Evolutionary conservation across 352 stramenopile genomes (phyloP), one percentile per base, ranked within the genome.

Genomic region (Pythium plurisporium): DNA sequence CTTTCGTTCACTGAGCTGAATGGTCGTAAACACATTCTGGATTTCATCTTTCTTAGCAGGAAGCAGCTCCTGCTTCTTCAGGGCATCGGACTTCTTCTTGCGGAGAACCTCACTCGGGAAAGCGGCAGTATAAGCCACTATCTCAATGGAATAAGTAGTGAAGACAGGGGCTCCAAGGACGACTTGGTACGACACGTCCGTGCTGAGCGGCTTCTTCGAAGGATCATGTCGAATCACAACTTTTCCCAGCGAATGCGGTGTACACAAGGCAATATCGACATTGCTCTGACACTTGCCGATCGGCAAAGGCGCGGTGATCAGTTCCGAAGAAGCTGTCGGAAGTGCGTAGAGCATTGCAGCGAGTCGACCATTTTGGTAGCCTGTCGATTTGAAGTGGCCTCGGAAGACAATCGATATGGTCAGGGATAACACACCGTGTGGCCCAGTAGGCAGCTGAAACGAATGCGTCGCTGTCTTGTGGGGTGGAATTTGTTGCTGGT

Each of bases 331-430:
- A 3, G 49, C 25, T 7, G 77, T 64, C 1, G 75, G 78, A 4
- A 87, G 33, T 27, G 83, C 74, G 51, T 94, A 91, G 33, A 94
- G 65, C 75, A 90, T 87, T 11, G 66, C 81, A n/a, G 81, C 75
- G 22, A 94, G 64, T 2, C 81, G 70, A 20, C 83, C 83, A 30
- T 88, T 86, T 51, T 94, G 73, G 55, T 94, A 90, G 0, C 79
- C 79, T 5, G 76, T 56, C 0, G 73, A 77, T 20, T 74, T 76
- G 69, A 94, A 94, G 56, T 87, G 76, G 2, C 80, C 82, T 44
- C 89, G 81, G 20, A 91, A 91, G 9, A 87, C 72, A 10, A 89
- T 66, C 1, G 81, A 89, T 14, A 87, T 65, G 1, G 62, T 76
- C 22, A 91, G 47, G 14, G 73, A 69, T 7, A 91, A 52, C 5